These are phyloP conservation scores for Hymenoscyphus infarciens DNA, from an alignment of 2,329 filamentous ascomycete genomes.

Conservation along the genomic window DNA sequence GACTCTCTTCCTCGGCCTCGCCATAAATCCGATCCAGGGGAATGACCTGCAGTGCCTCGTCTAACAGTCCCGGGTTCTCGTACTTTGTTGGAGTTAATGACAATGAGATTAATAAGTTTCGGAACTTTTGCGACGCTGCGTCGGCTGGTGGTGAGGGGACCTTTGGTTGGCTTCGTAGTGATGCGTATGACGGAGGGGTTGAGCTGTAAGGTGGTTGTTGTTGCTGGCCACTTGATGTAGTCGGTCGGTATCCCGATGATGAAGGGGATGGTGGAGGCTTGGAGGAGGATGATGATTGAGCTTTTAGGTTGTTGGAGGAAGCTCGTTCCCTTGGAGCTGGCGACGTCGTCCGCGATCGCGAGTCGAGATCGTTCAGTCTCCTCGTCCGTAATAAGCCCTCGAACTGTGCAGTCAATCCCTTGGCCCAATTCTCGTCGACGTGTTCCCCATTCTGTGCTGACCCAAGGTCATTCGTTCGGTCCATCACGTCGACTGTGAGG, in stretches of 20 bases:
- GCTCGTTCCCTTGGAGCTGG: conserved; percentile 50
- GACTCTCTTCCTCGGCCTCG: conserved; percentile 89
- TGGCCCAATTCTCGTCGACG: conserved; percentile 68
- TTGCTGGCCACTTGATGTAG: conserved; percentile 42
- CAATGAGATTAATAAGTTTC: conserved; percentile 78
- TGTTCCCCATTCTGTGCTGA: conserved; percentile 34
- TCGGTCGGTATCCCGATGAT: conserved; percentile 41
- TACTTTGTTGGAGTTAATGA: conserved; percentile 89
- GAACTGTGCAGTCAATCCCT: conserved; percentile 77
- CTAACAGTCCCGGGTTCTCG: conserved; percentile 90
- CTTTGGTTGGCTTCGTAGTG: conserved; percentile 61
- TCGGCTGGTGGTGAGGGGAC: conserved; percentile 75
- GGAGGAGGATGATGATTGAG: conserved; percentile 36
- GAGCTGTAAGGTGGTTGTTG: conserved; percentile 31
- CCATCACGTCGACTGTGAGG: conserved; percentile 30
- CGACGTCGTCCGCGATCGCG: conserved; percentile 56
- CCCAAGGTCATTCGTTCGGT: conserved; percentile 29
- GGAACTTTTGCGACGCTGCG: conserved; percentile 67
- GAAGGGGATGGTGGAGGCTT: conserved; percentile 22
- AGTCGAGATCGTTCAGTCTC: conserved; percentile 78
- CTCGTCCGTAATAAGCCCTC: conserved; percentile 83
- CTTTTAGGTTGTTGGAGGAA: conserved; percentile 47
- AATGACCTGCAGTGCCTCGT: conserved; percentile 83
- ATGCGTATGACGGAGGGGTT: conserved; percentile 57
- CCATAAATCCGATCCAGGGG: conserved; percentile 88